Conservation (phyloP, 192 early-diverging fungal genomes). For the Backusella circina region DNA sequence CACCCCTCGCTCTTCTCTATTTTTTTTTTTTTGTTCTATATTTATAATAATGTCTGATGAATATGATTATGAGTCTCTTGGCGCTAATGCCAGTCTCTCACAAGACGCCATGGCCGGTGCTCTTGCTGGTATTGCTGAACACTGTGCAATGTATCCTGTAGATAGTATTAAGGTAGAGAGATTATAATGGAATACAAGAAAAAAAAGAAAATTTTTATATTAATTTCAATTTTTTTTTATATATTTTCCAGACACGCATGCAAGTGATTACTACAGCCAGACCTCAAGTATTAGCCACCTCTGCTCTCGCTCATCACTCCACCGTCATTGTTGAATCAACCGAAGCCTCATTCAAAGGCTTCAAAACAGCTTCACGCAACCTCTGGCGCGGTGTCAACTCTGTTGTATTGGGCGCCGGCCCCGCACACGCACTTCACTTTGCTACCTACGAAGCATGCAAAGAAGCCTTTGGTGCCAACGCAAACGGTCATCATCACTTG, state of each 20-base stretch:
- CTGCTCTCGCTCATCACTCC: not conserved
- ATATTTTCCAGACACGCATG: slow-evolving; percentile 76
- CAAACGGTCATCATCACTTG: slow-evolving; percentile 52
- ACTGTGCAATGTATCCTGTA: slow-evolving; percentile 91
- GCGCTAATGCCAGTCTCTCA: slow-evolving; percentile 67
- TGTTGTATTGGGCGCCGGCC: slow-evolving; percentile 89
- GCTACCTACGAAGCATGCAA: slow-evolving; percentile 91
- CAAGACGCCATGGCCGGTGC: slow-evolving; percentile 91
- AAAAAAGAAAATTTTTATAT: not conserved
- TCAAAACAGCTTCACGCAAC: slow-evolving; percentile 34
- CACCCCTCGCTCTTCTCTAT: not conserved
- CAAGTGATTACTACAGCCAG: slow-evolving; percentile 69
- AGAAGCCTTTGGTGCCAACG: slow-evolving; percentile 61
- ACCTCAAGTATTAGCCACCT: slow-evolving; percentile 4
- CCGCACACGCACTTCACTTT: slow-evolving; percentile 94
- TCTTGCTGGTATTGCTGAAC: slow-evolving; percentile 94
- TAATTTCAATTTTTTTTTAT: not conserved
- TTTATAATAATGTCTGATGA: slow-evolving; percentile 45
- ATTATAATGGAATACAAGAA: not conserved
- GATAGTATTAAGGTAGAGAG: slow-evolving; percentile 87
- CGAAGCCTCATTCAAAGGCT: slow-evolving; percentile 10
- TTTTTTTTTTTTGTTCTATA: not conserved
- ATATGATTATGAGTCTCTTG: slow-evolving; percentile 89
- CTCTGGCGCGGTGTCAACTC: slow-evolving; percentile 94
- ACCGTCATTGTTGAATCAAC: slow-evolving; percentile 65